phyloP scores from a whole-genome alignment of 2,329 filamentous ascomycete species.

The Fusarium duplospermum region DNA sequence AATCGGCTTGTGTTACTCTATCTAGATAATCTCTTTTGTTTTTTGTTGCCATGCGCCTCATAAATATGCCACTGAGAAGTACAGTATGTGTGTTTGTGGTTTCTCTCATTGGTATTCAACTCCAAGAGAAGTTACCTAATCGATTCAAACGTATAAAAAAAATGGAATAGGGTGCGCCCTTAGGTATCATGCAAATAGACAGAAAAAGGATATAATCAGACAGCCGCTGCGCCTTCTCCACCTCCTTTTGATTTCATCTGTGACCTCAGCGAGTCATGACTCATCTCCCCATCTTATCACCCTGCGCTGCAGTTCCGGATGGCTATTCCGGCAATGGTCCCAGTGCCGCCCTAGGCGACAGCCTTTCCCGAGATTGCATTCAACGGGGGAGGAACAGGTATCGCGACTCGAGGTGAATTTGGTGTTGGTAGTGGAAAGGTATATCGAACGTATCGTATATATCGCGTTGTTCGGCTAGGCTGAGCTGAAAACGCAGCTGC shows the following conservation, averaged over 20 bases:
- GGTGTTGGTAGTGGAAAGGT: background rate
- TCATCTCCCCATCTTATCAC: slow-evolving; percentile 14
- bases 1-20: slow-evolving; percentile 25
- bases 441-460: slow-evolving; percentile 12
- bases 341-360: slow-evolving; percentile 5
- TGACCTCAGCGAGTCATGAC: slow-evolving; percentile 24
- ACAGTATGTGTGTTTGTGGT: slow-evolving; percentile 7
- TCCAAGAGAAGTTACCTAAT: background rate
- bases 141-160: slow-evolving; percentile 4
- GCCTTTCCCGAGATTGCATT: slow-evolving; percentile 2
- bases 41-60: slow-evolving; percentile 29
- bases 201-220: slow-evolving; percentile 19
- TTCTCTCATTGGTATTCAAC: slow-evolving; percentile 1
- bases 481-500: slow-evolving; percentile 1
- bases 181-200: slow-evolving; percentile 40
- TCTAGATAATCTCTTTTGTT: slow-evolving; percentile 24
- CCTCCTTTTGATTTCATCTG: slow-evolving; percentile 10
- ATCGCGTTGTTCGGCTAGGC: slow-evolving; percentile 2
- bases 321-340: background rate
- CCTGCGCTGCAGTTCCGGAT: slow-evolving; percentile 3
- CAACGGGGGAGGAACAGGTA: background rate
- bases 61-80: slow-evolving; percentile 20
- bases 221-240: slow-evolving; percentile 22
- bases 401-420: background rate
- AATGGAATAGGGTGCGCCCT: slow-evolving; percentile 34